phyloP scores from a whole-genome alignment of 371 early-diverging fungal species.

The Smittium mucronatum region DNA sequence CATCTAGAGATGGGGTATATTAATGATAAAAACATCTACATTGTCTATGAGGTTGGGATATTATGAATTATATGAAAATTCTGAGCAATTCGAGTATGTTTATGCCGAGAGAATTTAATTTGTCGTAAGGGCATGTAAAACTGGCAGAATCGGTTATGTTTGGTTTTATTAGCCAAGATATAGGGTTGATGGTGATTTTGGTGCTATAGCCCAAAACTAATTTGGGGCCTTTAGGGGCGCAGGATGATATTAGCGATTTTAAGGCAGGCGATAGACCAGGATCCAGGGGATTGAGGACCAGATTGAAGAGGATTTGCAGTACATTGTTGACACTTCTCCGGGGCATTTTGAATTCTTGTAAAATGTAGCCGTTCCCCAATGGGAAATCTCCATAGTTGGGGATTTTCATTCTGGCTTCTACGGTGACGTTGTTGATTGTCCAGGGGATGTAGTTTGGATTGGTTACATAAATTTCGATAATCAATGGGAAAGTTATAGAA shows the following conservation, averaged over 20 bases:
- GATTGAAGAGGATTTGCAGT: conserved; percentile 29
- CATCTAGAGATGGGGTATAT: no score
- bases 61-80: neutral
- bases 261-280: conserved; percentile 19
- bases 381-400: conserved; percentile 16
- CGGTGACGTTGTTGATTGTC: conserved; percentile 34
- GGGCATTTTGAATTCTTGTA: conserved; percentile 26
- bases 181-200: conserved; percentile 23
- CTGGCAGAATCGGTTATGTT: neutral
- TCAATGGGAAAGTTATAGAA: conserved; percentile 27
- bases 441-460: conserved; percentile 35
- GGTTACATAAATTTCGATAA: conserved; percentile 25
- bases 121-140: neutral
- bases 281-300: conserved; percentile 16
- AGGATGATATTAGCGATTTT: conserved; percentile 17
- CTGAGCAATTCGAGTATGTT: neutral
- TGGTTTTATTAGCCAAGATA: conserved; percentile 28
- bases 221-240: conserved; percentile 20
- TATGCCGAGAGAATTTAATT: neutral
- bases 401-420: conserved; percentile 21
- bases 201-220: conserved; percentile 27
- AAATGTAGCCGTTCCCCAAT: conserved; percentile 26
- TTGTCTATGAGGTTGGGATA: no score
- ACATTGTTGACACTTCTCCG: conserved; percentile 18
- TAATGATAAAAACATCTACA: no score